Base-by-base conservation (phyloP, 768 basidiomycete species). In the Trametes elegans region DNA sequence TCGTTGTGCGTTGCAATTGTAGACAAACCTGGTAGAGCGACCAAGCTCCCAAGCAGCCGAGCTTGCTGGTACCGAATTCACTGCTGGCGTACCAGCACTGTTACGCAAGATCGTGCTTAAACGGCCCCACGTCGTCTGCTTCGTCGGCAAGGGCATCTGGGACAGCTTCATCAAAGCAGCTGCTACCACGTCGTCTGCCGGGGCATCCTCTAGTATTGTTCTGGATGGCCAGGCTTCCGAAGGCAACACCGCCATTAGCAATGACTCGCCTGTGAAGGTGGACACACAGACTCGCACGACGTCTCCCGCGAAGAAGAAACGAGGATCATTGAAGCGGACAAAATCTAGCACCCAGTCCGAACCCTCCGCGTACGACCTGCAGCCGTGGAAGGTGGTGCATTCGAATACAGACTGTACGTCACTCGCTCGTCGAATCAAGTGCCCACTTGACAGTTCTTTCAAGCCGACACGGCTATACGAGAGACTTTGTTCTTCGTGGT, bases 1-100 rank as follows among this genome's bases (percentile, higher is more conserved):
- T 5, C 24, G 24, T 23, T 32, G 16, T 11, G 6, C 29, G 34
- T n/a, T 41, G 42, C 26, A 14, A 16, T 58, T 7, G 3, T 51
- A 92, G 90, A 92, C 89, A 0, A 88, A 93, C 63, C 71, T 94
- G 0, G 84, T 90, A 7, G 78, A 80, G 7, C 75, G 89, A 19
- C 82, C 89, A 0, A 88, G 89, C 0, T 68, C 78, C 1, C 79
- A 88, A 70, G 87, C 84, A 46, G 85, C 71, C 18, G 83, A 87
- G 49, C 74, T 88, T 0, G 79, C 81, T 0, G 59, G 50, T 13
- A 54, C 62, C 1, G 88, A 91, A 62, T 81, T 81, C 67, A 54
- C 64, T 1, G 72, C 68, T 11, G 74, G 79, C 5, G 87, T 90
- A 0, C 81, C 84, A 1, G 57, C 64, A 0, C 72, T 93, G 7